A percentile compares a stretch with the other conserved stretches of the same genome.
Evolutionary conservation across 164 flowering plant species (phyloP).

Genomic region (Kalanchoe fedtschenkoi): DNA sequence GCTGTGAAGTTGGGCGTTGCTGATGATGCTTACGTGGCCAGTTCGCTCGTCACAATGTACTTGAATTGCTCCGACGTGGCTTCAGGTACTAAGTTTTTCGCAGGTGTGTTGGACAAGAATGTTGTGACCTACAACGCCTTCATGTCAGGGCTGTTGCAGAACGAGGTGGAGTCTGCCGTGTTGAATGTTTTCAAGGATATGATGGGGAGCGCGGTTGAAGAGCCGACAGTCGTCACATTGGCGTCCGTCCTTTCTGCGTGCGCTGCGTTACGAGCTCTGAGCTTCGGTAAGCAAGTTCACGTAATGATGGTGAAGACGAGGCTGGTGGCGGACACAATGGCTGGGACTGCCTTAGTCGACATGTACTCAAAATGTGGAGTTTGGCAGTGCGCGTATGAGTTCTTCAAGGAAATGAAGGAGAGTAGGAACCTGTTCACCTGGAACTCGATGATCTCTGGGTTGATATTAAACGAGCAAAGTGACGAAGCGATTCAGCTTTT

Average conservation of each 20-base stretch:
- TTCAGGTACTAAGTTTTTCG: slow-evolving; percentile 38
- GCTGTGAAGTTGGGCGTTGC: slow-evolving; percentile 53
- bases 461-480: slow-evolving; percentile 40
- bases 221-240: slow-evolving; percentile 43
- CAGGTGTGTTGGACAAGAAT: slow-evolving; percentile 27
- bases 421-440: slow-evolving; percentile 49
- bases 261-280: slow-evolving; percentile 22
- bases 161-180: slow-evolving; percentile 25
- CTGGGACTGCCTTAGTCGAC: slow-evolving; percentile 59
- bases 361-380: slow-evolving; percentile 66
- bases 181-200: slow-evolving; percentile 40
- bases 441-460: slow-evolving; percentile 65
- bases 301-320: slow-evolving; percentile 28
- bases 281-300: slow-evolving; percentile 53
- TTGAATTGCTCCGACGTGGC: slow-evolving; percentile 26
- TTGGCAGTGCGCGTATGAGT: slow-evolving; percentile 28
- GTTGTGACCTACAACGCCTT: slow-evolving; percentile 60
- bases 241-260: slow-evolving; percentile 60
- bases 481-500: slow-evolving; percentile 49
- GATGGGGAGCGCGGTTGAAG: slow-evolving; percentile 18
- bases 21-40: slow-evolving; percentile 46
- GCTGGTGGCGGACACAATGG: slow-evolving; percentile 24
- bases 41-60: slow-evolving; percentile 50
- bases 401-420: slow-evolving; percentile 32
- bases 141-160: slow-evolving; percentile 39